A percentile compares a stretch with the other conserved stretches of the same genome.
These are phyloP conservation scores for Poa annua DNA, from an alignment of 176 grass and related monocot genomes.

Conservation along the genomic window DNA sequence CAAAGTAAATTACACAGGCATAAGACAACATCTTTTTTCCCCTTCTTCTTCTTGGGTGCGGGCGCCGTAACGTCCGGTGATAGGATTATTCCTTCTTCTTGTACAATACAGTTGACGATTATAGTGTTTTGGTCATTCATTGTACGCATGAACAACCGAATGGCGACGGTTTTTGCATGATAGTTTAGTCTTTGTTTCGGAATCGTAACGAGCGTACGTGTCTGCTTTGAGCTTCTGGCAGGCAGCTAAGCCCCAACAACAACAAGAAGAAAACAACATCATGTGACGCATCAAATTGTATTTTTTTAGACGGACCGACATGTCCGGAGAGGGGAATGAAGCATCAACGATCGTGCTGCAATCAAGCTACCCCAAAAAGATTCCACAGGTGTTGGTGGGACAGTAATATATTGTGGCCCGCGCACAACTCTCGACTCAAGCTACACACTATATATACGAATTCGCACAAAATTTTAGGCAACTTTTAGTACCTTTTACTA, in stretches of 20 bases:
- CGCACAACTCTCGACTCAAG: too few species aligned
- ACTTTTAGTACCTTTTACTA: too few species aligned
- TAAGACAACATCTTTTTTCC: neutral
- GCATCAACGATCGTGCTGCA: constrained; percentile 26
- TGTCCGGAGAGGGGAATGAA: neutral
- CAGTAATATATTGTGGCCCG: neutral
- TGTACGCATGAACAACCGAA: neutral
- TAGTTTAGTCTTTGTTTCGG: neutral
- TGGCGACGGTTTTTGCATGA: neutral
- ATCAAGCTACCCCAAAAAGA: neutral
- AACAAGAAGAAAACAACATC: constrained; percentile 12
- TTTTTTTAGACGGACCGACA: constrained; percentile 10
- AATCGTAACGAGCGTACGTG: neutral
- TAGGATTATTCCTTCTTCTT: too few species aligned
- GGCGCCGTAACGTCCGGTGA: too few species aligned
- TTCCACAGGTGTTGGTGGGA: constrained; percentile 8
- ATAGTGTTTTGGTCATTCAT: neutral
- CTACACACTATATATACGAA: too few species aligned
- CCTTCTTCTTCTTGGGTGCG: constrained; percentile 20
- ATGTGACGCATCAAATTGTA: constrained; percentile 17
- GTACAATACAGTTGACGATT: neutral
- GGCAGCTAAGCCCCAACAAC: constrained; percentile 17
- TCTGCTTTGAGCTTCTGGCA: neutral
- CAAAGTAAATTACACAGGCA: neutral
- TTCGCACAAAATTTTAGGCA: too few species aligned